Base-by-base conservation (phyloP, 1,284 basidiomycete species). In the Heimioporus punctisporus region DNA sequence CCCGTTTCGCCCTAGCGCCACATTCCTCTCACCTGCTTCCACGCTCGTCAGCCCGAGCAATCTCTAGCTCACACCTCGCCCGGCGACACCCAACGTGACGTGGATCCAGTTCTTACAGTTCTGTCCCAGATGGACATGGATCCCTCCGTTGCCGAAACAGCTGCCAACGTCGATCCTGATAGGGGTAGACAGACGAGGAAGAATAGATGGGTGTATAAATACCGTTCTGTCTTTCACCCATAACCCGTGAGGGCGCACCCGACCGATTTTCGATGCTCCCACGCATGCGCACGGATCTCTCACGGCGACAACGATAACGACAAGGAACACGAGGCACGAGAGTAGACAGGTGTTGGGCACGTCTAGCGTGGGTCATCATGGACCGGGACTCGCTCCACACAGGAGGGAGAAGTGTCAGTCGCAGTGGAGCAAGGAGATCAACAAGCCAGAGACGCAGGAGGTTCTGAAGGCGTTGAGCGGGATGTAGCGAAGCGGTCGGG, bases 401-500 rank as follows among this genome's bases (percentile, higher is more conserved):
- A 19, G 34, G 34, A 56, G 43, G 37, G 58, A 51, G 19, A 67
- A 43, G 37, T 41, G 56, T 27, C 15, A 15, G 15, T 56, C 55
- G 7, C 40, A 52, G 28, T 68, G 56, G 61, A 54, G 49, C 10
- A 49, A 7, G 47, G 64, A 69, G 46, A n/a, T 64, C 50, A 50
- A 43, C 9, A 56, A 58, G 10, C 51, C 62, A 5, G 64, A 68
- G 30, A 69, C 63, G 10, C 63, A 62, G 43, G 61, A 59, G 43
- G 51, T 66, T 2, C 47, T 67, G 40, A 56, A 41, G 17, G 56
- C 49, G 25, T 34, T 68, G 43, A 55, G 55, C 14, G 45, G 5
- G 25, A 15, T 60, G 26, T 60, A 56, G 15, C n/a, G n/a, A n/a
- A n/a, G n/a, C n/a, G n/a, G n/a, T n/a, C n/a, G n/a, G n/a, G n/a